Conservation (phyloP, 192 early-diverging fungal species). For the Umbelopsis sp. region DNA sequence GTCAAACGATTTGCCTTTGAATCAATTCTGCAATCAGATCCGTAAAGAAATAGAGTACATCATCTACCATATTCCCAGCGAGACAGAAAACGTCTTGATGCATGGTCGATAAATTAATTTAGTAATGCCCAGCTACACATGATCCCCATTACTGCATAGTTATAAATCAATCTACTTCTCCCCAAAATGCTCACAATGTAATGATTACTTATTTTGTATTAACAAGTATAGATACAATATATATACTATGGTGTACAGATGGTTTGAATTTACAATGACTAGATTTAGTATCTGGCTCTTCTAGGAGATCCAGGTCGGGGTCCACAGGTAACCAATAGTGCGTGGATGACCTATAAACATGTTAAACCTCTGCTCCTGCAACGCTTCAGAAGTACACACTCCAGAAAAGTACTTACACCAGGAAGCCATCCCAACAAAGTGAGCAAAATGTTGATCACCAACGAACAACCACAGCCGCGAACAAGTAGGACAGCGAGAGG, state of each 20-base stretch:
- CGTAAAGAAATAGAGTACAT: slow-evolving; percentile 63
- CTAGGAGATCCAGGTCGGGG: slow-evolving; percentile 16
- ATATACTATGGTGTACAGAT: background rate
- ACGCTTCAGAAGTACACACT: background rate
- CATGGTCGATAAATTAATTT: slow-evolving; percentile 3
- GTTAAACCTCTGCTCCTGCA: background rate
- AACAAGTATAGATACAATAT: no score
- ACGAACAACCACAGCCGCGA: slow-evolving; percentile 53
- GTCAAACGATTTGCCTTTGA: slow-evolving; percentile 57
- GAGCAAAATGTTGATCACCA: slow-evolving; percentile 67
- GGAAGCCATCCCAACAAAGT: slow-evolving; percentile 69
- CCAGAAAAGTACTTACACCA: slow-evolving; percentile 47
- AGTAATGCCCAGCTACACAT: no score
- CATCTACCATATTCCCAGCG: slow-evolving; percentile 43
- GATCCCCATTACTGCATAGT: no score
- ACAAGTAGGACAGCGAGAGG: slow-evolving; percentile 69
- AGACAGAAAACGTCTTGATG: slow-evolving; percentile 22
- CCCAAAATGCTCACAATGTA: no score
- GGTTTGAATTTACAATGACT: background rate
- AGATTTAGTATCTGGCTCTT: background rate
- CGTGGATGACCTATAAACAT: slow-evolving; percentile 1
- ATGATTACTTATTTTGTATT: no score
- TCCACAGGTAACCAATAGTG: slow-evolving; percentile 5
- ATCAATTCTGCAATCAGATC: slow-evolving; percentile 58
- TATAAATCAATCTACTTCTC: no score